phyloP scores from a whole-genome alignment of 179 eudicot genomes.

The Carnegiea gigantea region DNA sequence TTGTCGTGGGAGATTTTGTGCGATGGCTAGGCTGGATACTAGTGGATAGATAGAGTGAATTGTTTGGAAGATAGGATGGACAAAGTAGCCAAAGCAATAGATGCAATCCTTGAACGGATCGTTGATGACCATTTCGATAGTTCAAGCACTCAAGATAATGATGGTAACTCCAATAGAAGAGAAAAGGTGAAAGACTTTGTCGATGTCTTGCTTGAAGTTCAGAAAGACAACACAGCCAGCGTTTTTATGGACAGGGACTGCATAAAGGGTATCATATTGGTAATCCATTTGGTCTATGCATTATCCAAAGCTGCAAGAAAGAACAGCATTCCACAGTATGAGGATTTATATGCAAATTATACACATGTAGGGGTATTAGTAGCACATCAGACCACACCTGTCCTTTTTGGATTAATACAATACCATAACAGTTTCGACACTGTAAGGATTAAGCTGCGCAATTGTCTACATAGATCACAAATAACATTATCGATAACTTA shows the following conservation, averaged over 20 bases:
- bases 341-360: neutral
- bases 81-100: no score
- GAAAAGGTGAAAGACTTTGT: constrained; percentile 26
- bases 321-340: no score
- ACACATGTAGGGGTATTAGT: neutral
- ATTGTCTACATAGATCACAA: no score
- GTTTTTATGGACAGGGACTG: constrained; percentile 20
- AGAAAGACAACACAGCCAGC: constrained; percentile 12
- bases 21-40: no score
- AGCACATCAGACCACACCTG: neutral
- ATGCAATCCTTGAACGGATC: no score
- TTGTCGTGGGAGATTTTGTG: no score
- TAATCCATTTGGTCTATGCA: neutral
- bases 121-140: constrained; percentile 15
- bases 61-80: no score
- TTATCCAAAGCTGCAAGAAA: no score
- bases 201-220: constrained; percentile 34
- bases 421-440: no score
- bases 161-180: neutral
- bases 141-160: neutral
- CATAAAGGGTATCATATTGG: constrained; percentile 28
- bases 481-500: no score
- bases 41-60: no score
- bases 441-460: no score
- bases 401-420: neutral